Base-by-base conservation (phyloP, 352 stramenopile genomes). In the Aphanomyces invadans region DNA sequence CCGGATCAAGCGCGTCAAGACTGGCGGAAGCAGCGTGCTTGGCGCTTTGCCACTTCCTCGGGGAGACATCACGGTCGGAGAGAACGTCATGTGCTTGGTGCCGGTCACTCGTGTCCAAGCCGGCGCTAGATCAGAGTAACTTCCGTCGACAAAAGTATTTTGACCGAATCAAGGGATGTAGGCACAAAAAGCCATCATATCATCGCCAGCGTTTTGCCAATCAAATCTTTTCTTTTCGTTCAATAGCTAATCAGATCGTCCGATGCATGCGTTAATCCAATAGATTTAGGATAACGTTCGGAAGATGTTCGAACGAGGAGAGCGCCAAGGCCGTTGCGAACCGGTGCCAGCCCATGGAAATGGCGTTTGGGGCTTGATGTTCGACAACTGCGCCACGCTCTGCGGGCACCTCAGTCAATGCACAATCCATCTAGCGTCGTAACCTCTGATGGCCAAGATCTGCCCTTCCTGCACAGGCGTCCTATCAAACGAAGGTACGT, bases 1-100 rank as follows among this genome's bases (percentile, higher is more conserved):
- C 57, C 84, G 84, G 56, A 92, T 66, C 54, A 76, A 73, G 65
- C 85, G 76, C 52, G 84, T 79, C 57, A 92, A 83, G 52, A 92
- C 76, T 75, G 76, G 77, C 72, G 82, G 82, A 65, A 85, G 60
- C 15, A 67, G 46, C 23, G 60, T 19, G 21, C 44, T n/a, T n/a
- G 7, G 44, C 12, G 12, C 21, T 25, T 52, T 9, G 12, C 44
- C 44, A n/a, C 44, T 25, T 52, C 44, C 9, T 52, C 12, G 44
- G 44, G 44, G 21, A n/a, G 44, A 26, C 44, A 52, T 52, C 9
- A 25, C 44, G 4, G 44, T 52, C 23, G 44, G 44, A 26, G 44
- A 52, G 44, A 52, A 52, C 44, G 44, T 5, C 44, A 52, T 52
- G 36, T 42, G 36, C 15, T 15, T n/a, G n/a, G n/a, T n/a, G n/a